A percentile compares a stretch with the other conserved stretches of the same genome.
Evolutionary conservation across 768 basidiomycete species (phyloP).

Genomic region (Rubroboletus pulcherrimus): DNA sequence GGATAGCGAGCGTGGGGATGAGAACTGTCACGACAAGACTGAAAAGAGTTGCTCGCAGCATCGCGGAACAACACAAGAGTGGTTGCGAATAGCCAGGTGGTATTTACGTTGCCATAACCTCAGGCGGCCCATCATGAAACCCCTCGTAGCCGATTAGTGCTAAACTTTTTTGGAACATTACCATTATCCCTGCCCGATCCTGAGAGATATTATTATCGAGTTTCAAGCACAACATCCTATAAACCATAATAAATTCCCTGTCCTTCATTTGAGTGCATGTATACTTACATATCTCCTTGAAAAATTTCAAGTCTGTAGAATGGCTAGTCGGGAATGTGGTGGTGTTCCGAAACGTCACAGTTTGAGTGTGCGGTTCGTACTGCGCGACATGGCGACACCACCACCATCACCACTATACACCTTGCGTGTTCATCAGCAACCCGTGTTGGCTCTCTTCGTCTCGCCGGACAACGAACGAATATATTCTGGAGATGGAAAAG

Average conservation of each 20-base stretch:
- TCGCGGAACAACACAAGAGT: neutral
- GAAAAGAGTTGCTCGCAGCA: conserved; percentile 1
- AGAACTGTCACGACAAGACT: neutral
- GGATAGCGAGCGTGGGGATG: neutral
- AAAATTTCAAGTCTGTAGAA: neutral
- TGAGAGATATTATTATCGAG: neutral
- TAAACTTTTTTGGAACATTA: too few species aligned
- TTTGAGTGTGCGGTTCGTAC: too few species aligned
- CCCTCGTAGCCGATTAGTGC: too few species aligned
- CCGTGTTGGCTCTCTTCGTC: conserved; percentile 57
- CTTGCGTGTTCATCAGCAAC: conserved; percentile 66
- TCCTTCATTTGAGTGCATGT: neutral
- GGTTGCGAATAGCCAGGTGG: neutral
- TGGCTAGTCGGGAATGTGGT: too few species aligned
- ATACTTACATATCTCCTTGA: neutral
- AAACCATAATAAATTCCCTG: neutral
- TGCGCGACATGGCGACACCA: conserved; percentile 2
- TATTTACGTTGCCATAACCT: neutral
- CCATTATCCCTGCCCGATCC: too few species aligned
- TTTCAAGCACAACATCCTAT: neutral
- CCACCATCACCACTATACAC: conserved; percentile 67
- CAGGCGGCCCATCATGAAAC: too few species aligned
- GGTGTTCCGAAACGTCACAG: neutral
- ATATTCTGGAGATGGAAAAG: conserved; percentile 83
- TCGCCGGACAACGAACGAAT: conserved; percentile 74